Conservation (phyloP, 441 rosid species). For the Populus tomentosa region DNA sequence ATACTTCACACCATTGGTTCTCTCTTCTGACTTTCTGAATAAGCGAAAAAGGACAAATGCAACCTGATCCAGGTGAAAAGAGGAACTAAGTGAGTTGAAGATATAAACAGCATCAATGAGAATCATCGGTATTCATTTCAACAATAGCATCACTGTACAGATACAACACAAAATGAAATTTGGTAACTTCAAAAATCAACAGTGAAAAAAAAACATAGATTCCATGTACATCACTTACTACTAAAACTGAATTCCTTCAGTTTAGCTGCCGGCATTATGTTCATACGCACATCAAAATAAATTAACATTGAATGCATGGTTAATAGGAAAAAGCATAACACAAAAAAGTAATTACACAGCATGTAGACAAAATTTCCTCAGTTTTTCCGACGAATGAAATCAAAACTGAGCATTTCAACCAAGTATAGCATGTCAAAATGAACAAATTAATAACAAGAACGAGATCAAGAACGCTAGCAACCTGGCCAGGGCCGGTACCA, state of each 20-base stretch:
- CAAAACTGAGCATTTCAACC: background rate
- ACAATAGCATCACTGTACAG: background rate
- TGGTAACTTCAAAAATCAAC: background rate
- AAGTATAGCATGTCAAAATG: background rate
- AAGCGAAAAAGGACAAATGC: conserved; percentile 79
- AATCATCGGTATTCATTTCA: background rate
- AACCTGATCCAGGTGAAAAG: conserved; percentile 28
- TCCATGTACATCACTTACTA: background rate
- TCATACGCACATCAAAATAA: background rate
- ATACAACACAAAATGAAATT: background rate
- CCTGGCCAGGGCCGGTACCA: conserved; percentile 81
- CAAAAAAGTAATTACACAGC: background rate
- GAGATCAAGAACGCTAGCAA: conserved; percentile 13
- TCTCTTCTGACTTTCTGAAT: conserved; percentile 68
- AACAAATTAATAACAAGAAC: background rate
- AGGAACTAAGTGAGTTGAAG: background rate
- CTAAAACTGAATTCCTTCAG: background rate
- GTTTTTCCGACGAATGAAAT: background rate
- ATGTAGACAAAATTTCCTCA: background rate
- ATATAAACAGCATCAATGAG: background rate
- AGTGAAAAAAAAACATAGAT: background rate
- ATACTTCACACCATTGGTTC: conserved; percentile 29
- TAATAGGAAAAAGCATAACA: background rate
- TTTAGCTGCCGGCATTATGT: background rate
- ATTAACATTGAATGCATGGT: background rate